A percentile compares a stretch with the other conserved stretches of the same genome.
These are phyloP conservation scores for Sordariomycetes sp. DNA, from an alignment of 2,329 filamentous ascomycete species.

Conservation along the genomic window DNA sequence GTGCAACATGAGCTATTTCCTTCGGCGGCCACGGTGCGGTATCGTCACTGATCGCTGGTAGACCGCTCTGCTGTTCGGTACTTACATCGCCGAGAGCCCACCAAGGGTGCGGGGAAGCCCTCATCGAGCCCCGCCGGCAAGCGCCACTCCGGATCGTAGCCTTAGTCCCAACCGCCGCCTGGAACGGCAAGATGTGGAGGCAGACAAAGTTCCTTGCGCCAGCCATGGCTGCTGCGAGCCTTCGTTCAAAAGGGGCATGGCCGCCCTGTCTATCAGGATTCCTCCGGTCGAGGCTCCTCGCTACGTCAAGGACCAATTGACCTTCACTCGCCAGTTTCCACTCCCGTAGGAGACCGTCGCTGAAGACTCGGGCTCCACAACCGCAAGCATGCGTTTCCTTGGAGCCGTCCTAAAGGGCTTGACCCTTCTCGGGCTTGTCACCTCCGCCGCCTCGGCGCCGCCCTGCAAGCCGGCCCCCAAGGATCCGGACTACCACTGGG, in stretches of 20 bases:
- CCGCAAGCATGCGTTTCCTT: neutral
- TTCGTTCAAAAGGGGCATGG: neutral
- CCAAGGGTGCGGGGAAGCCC: neutral
- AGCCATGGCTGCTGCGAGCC: neutral
- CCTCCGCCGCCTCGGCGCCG: neutral
- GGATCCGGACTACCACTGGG: slow-evolving; percentile 32
- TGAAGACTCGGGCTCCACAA: neutral
- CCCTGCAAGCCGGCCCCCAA: slow-evolving; percentile 8
- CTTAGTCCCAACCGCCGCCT: neutral
- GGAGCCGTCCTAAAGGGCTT: slow-evolving; percentile 7
- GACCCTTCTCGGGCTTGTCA: slow-evolving; percentile 6
- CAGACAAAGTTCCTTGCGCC: neutral
- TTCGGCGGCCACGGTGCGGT: neutral
- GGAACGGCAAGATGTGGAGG: neutral
- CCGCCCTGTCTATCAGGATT: neutral
- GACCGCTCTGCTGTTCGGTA: neutral
- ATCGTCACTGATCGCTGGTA: neutral
- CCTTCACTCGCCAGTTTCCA: neutral
- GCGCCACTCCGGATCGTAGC: neutral
- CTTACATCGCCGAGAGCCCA: neutral
- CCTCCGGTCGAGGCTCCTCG: neutral
- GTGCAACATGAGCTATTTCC: neutral
- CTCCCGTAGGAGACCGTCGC: neutral
- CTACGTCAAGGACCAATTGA: neutral
- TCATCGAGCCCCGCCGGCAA: neutral